Percentiles rank a stretch among this genome's conserved stretches.
Evolutionary conservation across 2,329 filamentous ascomycete species (phyloP).

Genomic region (Ophiocordyceps robertsii): DNA sequence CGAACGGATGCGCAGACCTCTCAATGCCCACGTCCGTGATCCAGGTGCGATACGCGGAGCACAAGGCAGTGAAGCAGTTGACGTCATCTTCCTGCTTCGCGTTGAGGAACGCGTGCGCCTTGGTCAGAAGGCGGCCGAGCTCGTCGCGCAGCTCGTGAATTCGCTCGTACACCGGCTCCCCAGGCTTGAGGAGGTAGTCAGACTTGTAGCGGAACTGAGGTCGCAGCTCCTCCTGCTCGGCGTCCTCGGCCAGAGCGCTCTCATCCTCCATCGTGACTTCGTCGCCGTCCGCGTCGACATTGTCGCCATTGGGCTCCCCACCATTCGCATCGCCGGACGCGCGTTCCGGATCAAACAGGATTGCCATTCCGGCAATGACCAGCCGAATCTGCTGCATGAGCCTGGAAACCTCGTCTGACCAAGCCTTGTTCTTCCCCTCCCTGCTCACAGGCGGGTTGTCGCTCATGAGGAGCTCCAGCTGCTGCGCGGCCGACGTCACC

Average conservation of each 20-base stretch:
- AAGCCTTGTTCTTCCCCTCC: conserved; percentile 93
- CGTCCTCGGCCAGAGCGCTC: conserved; percentile 47
- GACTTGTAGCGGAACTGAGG: conserved; percentile 81
- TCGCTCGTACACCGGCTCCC: conserved; percentile 48
- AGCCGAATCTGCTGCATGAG: conserved; percentile 79
- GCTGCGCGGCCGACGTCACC: conserved; percentile 59
- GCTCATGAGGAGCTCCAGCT: conserved; percentile 67
- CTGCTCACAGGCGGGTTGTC: conserved; percentile 72
- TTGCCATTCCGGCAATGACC: conserved; percentile 80
- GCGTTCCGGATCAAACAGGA: conserved; percentile 71
- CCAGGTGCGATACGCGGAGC: conserved; percentile 87
- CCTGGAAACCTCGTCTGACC: conserved; percentile 91
- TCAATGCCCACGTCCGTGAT: conserved; percentile 97
- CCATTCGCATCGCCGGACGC: conserved; percentile 40
- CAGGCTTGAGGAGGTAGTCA: conserved; percentile 59
- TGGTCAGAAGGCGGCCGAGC: conserved; percentile 67
- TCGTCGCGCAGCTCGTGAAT: conserved; percentile 73
- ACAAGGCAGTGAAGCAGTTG: conserved; percentile 83
- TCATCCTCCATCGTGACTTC: conserved; percentile 31
- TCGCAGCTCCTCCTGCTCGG: conserved; percentile 69
- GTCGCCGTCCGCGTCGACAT: conserved; percentile 44
- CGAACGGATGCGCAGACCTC: conserved; percentile 82
- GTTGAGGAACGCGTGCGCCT: conserved; percentile 72
- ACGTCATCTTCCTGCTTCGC: conserved; percentile 89
- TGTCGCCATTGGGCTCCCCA: conserved; percentile 30